phyloP scores from a whole-genome alignment of 192 early-diverging fungal species.

The Allomyces macrogynus region DNA sequence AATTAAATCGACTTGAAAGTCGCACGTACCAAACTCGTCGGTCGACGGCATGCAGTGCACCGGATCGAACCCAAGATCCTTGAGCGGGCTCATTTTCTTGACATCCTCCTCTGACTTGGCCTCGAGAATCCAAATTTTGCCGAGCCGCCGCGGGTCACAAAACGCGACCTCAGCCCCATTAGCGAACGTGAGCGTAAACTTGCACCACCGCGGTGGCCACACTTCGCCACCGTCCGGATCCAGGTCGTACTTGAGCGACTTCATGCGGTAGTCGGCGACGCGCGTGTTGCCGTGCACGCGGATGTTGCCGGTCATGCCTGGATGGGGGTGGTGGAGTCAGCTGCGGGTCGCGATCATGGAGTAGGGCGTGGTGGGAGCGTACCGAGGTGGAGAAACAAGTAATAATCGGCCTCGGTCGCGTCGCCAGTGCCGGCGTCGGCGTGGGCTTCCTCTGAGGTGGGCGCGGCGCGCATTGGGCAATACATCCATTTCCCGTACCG shows the following conservation, averaged over 20 bases:
- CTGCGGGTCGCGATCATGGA: conserved; percentile 19
- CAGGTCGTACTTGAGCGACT: conserved; percentile 5
- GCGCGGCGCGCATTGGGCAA: not conserved
- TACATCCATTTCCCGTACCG: conserved; percentile 61
- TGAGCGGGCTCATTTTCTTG: conserved; percentile 8
- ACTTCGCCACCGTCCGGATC: conserved; percentile 10
- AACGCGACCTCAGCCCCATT: conserved; percentile 21
- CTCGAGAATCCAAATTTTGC: conserved; percentile 16
- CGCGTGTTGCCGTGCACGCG: conserved; percentile 5
- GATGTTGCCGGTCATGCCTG: conserved; percentile 53
- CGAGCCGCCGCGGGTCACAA: conserved; percentile 47
- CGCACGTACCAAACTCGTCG: conserved; percentile 20
- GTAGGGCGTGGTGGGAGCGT: not conserved
- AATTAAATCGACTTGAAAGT: no score
- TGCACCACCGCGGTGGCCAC: conserved; percentile 53
- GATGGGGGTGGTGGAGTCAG: conserved; percentile 29
- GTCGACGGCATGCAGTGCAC: conserved; percentile 26
- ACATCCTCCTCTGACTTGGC: no score
- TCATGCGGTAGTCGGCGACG: conserved; percentile 4
- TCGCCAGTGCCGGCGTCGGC: not conserved
- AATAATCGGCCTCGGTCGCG: not conserved
- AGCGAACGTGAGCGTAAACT: conserved; percentile 30
- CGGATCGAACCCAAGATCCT: conserved; percentile 60
- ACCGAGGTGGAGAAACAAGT: not conserved
- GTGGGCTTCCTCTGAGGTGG: not conserved